A percentile compares a stretch with the other conserved stretches of the same genome.
Conservation (phyloP, 257 asterid species). For the Asclepias syriaca region DNA sequence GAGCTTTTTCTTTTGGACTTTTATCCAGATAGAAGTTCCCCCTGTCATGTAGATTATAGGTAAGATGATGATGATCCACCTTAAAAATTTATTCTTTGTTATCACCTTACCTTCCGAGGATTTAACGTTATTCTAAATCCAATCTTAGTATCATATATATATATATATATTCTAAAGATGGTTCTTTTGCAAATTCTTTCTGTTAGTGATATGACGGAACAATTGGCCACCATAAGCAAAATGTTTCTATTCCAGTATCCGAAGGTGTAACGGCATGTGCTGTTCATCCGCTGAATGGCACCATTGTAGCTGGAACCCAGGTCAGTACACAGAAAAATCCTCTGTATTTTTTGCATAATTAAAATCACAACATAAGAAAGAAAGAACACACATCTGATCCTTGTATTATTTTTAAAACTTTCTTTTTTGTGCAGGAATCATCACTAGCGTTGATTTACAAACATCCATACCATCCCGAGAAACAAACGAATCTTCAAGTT, state of each 20-base stretch:
- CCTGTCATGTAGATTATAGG: constrained; percentile 75
- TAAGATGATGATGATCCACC: constrained; percentile 32
- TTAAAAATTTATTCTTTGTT: background rate
- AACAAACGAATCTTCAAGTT: constrained; percentile 20
- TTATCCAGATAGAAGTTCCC: constrained; percentile 67
- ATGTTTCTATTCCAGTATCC: constrained; percentile 44
- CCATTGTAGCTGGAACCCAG: constrained; percentile 87
- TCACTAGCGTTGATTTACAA: constrained; percentile 57
- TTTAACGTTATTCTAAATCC: background rate
- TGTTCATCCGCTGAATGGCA: constrained; percentile 70
- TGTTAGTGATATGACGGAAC: constrained; percentile 48
- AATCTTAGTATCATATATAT: background rate
- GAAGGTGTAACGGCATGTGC: constrained; percentile 71
- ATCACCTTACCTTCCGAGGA: background rate
- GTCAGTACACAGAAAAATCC: constrained; percentile 24
- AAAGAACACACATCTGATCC: background rate
- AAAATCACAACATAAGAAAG: too few relatives aligned
- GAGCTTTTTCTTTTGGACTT: constrained; percentile 89
- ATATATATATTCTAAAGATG: background rate
- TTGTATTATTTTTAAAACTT: background rate
- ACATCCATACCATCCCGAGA: constrained; percentile 27
- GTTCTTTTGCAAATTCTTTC: constrained; percentile 24
- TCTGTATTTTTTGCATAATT: background rate
- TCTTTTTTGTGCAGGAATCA: constrained; percentile 43
- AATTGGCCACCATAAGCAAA: constrained; percentile 35